A percentile compares a stretch with the other conserved stretches of the same genome.
phyloP scores from a whole-genome alignment of 192 early-diverging fungal species.

The Backusella parvicylindrica region DNA sequence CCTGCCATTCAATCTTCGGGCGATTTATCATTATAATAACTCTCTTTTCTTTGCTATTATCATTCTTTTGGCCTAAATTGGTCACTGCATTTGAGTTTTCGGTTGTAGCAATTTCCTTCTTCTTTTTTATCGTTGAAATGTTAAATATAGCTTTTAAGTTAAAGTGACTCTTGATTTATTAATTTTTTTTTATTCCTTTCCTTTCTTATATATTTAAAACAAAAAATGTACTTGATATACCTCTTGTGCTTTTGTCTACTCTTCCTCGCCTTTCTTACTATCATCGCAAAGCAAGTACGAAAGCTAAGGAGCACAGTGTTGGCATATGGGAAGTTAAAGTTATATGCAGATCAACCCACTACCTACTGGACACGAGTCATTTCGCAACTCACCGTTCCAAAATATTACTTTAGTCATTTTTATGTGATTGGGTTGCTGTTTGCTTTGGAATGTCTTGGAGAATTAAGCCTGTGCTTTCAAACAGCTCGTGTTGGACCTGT shows the following conservation, averaged over 20 bases:
- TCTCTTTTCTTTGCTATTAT: too few relatives aligned
- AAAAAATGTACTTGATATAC: slow-evolving; percentile 19
- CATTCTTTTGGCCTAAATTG: too few relatives aligned
- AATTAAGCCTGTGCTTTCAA: slow-evolving; percentile 10
- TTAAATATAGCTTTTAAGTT: too few relatives aligned
- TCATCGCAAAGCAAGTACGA: slow-evolving; percentile 19
- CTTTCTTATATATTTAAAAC: too few relatives aligned
- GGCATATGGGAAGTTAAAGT: slow-evolving; percentile 34
- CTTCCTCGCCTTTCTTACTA: background rate
- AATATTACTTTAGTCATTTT: slow-evolving; percentile 52
- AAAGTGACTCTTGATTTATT: too few relatives aligned
- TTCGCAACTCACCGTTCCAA: slow-evolving; percentile 36
- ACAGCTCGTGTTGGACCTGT: background rate
- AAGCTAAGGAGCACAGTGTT: slow-evolving; percentile 23
- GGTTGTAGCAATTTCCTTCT: too few relatives aligned
- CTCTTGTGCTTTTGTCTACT: slow-evolving; percentile 16
- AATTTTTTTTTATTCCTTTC: slow-evolving; percentile 5
- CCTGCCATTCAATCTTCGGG: too few relatives aligned
- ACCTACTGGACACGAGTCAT: slow-evolving; percentile 4
- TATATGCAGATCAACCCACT: slow-evolving; percentile 10
- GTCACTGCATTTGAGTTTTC: too few relatives aligned
- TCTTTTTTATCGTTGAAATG: too few relatives aligned
- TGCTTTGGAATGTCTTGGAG: slow-evolving; percentile 17
- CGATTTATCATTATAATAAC: too few relatives aligned
- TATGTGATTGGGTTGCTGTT: slow-evolving; percentile 42